Base-by-base conservation (phyloP, 371 early-diverging fungal genomes). In the Apophysomyces ossiformis region DNA sequence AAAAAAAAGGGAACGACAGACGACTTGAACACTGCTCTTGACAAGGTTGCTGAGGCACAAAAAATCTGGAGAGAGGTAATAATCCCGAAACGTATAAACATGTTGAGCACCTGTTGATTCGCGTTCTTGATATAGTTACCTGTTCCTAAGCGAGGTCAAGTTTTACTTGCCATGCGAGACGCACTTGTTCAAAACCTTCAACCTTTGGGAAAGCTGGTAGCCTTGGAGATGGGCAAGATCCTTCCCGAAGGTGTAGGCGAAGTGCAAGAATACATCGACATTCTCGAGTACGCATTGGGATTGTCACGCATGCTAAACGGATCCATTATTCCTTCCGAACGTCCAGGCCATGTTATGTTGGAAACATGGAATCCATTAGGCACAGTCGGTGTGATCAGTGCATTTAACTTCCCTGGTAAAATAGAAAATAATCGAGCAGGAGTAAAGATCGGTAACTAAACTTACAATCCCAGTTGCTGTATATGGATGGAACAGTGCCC, bases 351-450 rank as follows among this genome's bases (percentile, higher is more conserved):
- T 76, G 85, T 92, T 64, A 95, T 98, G 96, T 87, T 96, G 81
- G 98, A 98, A 77, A 90, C 94, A 63, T 97, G 94, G 95, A 94
- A 97, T 72, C 98, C 98, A 18, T 81, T 97, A 21, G 98, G 98
- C 56, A 87, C 88, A 13, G 93, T 96, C 6, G 98, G 97, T 69
- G 94, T 98, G 65, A 96, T 98, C 69, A 92, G 95, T 41, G 98
- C 98, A 7, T 98, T 96, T 81, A 95, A 95, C 78, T 96, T 93
- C 72, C 82, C 82, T 47, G 90, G 81, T 81, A 81, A 65, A 39
- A n/a, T 15, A 61, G n/a, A 54, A 39, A 35, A 57, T 57, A 50
- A 37, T 8, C 41, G 12, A 12, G 21, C 7, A 63, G 46, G 12
- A 18, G 7, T 57, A 39, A 12, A 45, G 46, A 45, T 21, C 9